Conservation (phyloP, 495 filamentous ascomycete species). For the Xylaria flabelliformis region DNA sequence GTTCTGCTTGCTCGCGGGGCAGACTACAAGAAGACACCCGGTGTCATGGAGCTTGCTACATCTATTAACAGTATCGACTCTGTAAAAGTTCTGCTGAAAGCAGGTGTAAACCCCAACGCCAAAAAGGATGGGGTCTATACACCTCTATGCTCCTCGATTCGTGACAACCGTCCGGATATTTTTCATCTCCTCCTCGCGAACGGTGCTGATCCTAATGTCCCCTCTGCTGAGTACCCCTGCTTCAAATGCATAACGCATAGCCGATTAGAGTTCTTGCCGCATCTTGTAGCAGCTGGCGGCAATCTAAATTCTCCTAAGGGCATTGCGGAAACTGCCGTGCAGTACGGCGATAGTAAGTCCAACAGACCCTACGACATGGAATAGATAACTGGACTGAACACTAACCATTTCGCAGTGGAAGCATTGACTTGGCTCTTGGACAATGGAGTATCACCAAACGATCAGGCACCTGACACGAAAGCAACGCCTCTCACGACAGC, state of each 20-base stretch:
- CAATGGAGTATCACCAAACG: conserved; percentile 56
- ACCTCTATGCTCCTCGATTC: conserved; percentile 62
- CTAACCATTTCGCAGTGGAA: conserved; percentile 39
- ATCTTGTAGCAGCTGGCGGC: conserved; percentile 57
- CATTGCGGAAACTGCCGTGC: conserved; percentile 62
- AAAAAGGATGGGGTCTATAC: conserved; percentile 65
- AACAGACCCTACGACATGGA: background rate
- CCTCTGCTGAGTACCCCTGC: conserved; percentile 59
- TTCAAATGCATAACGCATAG: conserved; percentile 64
- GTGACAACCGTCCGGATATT: conserved; percentile 59
- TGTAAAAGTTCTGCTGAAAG: conserved; percentile 57
- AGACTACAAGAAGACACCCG: conserved; percentile 52
- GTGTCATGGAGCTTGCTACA: conserved; percentile 56
- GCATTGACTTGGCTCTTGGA: conserved; percentile 56
- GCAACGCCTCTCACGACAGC: conserved; percentile 61
- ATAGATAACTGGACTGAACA: background rate
- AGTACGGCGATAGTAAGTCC: conserved; percentile 47
- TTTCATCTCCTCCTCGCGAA: conserved; percentile 55
- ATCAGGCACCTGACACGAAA: conserved; percentile 50
- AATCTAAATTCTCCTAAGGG: conserved; percentile 59
- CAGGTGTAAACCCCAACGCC: conserved; percentile 57
- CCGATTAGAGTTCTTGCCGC: conserved; percentile 55
- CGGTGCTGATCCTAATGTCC: conserved; percentile 60
- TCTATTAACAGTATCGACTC: conserved; percentile 56
- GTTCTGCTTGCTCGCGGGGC: conserved; percentile 51